Evolutionary conservation across 2,329 filamentous ascomycete genomes (phyloP).

Genomic region (Fusarium sp.): DNA sequence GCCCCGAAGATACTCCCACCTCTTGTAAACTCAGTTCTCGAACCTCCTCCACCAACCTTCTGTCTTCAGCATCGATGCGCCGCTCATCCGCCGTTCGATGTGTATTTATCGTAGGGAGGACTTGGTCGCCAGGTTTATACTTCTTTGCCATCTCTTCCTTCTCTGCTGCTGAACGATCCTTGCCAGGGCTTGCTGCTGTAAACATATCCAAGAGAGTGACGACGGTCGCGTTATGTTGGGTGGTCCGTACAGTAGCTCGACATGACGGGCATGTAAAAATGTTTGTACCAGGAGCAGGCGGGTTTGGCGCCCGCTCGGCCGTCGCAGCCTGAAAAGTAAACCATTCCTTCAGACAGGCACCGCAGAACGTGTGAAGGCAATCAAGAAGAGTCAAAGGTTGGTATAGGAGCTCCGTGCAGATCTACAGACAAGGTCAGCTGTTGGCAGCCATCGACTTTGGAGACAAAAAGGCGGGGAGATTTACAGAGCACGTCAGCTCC

Average conservation of each 20-base stretch:
- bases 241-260: conserved; percentile 85
- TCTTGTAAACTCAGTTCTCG: conserved; percentile 79
- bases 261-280: conserved; percentile 93
- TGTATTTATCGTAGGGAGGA: conserved; percentile 71
- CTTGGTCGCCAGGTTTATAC: conserved; percentile 84
- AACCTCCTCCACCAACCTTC: conserved; percentile 75
- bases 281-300: conserved; percentile 58
- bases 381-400: conserved; percentile 91
- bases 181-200: conserved; percentile 80
- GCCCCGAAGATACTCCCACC: conserved; percentile 60
- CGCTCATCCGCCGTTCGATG: conserved; percentile 63
- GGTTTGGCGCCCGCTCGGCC: conserved; percentile 61
- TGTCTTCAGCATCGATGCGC: conserved; percentile 71
- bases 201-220: conserved; percentile 92
- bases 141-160: conserved; percentile 78
- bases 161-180: conserved; percentile 75
- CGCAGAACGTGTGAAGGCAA: conserved; percentile 96
- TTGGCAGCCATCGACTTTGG: conserved; percentile 9
- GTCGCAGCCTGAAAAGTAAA: conserved; percentile 80
- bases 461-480: conserved; percentile 29
- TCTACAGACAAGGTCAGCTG: conserved; percentile 63
- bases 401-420: conserved; percentile 94
- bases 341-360: conserved; percentile 95
- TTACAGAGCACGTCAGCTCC: conserved; percentile 93
- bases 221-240: conserved; percentile 89